Conservation (phyloP, 345 rosid species). For the Tarenaya hassleriana region DNA sequence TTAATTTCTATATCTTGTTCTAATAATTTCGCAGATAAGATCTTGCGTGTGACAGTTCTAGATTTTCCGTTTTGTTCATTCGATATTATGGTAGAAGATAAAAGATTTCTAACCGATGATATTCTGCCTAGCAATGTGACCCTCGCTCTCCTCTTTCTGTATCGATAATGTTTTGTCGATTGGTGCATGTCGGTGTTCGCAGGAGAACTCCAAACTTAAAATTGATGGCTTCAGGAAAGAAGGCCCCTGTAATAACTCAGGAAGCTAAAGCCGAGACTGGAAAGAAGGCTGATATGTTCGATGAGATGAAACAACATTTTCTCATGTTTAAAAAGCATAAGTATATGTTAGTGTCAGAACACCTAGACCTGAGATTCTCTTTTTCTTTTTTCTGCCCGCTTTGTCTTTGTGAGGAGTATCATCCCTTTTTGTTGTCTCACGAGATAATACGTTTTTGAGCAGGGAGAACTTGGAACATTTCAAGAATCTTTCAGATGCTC, state of each 20-base stretch:
- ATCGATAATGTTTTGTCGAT: constrained; percentile 5
- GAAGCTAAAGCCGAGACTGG: constrained; percentile 24
- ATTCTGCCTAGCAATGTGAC: too few species aligned
- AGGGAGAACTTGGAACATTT: constrained; percentile 70
- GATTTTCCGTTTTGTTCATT: too few species aligned
- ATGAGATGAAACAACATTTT: constrained; percentile 63
- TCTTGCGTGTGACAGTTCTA: too few species aligned
- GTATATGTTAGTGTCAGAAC: constrained; percentile 47
- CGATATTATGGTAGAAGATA: too few species aligned
- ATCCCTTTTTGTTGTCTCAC: neutral
- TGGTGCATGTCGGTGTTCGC: constrained; percentile 6
- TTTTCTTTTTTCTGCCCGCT: constrained; percentile 21
- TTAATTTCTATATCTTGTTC: too few species aligned
- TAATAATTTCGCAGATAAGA: too few species aligned
- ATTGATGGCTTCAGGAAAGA: constrained; percentile 27
- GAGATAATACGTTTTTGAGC: constrained; percentile 19
- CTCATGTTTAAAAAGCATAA: constrained; percentile 58
- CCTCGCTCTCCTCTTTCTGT: neutral
- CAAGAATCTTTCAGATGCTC: constrained; percentile 57
- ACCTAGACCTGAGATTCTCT: neutral
- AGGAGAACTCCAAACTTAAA: constrained; percentile 21
- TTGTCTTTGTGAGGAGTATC: constrained; percentile 25
- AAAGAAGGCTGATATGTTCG: constrained; percentile 40
- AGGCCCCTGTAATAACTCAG: constrained; percentile 25
- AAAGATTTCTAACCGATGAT: too few species aligned